These are phyloP conservation scores for Pharus latifolius DNA, from an alignment of 176 grass and related monocot genomes.

Conservation along the genomic window DNA sequence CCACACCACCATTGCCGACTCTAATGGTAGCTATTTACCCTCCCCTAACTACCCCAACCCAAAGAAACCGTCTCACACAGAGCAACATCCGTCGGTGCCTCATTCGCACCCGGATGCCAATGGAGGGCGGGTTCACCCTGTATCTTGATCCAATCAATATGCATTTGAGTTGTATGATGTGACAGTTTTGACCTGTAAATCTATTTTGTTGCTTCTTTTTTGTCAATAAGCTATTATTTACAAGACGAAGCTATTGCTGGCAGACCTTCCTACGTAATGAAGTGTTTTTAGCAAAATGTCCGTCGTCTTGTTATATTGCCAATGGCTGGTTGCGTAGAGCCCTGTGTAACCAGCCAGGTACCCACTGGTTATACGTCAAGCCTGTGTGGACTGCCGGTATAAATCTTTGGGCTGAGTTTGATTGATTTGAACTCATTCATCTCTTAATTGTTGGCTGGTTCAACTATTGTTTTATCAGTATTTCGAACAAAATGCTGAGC, in stretches of 20 bases:
- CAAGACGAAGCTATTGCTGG: neutral
- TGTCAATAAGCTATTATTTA: neutral
- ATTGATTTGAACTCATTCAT: too few species aligned
- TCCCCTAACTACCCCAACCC: constrained; percentile 16
- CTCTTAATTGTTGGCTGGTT: too few species aligned
- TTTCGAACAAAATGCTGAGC: too few species aligned
- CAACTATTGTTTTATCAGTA: too few species aligned
- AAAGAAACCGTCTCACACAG: constrained; percentile 21
- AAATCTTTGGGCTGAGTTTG: too few species aligned
- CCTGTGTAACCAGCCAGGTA: neutral
- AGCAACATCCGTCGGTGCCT: neutral
- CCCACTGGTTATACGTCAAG: too few species aligned
- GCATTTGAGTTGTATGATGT: neutral
- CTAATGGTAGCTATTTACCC: neutral
- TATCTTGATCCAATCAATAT: neutral
- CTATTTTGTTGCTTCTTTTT: neutral
- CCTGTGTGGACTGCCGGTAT: too few species aligned
- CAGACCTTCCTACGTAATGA: neutral
- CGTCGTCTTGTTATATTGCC: too few species aligned
- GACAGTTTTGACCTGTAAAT: constrained; percentile 22
- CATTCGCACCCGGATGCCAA: constrained; percentile 1
- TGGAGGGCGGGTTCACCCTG: neutral
- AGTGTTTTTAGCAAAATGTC: neutral
- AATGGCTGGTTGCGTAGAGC: neutral
- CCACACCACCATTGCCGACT: neutral